phyloP scores from a whole-genome alignment of 306 rosid species.

The Canavalia gladiata region DNA sequence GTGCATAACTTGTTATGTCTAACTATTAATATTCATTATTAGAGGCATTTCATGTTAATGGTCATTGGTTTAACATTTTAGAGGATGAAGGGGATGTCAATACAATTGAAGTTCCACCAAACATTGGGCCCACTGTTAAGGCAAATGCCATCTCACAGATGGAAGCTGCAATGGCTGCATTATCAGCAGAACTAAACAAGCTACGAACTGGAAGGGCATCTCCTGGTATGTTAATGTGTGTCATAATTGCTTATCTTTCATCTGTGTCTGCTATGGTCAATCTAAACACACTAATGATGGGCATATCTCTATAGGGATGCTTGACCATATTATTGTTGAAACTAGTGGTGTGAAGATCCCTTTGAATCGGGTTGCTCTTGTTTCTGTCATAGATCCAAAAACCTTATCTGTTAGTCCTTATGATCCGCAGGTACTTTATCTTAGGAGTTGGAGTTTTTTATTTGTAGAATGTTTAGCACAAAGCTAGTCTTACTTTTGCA shows the following conservation, averaged over 20 bases:
- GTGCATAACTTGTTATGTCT: not conserved
- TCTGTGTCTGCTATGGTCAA: conserved; percentile 16
- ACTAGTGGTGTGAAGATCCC: conserved; percentile 84
- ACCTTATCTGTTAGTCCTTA: conserved; percentile 89
- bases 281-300: conserved; percentile 4
- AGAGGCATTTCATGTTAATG: not conserved
- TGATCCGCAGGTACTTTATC: conserved; percentile 72
- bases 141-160: conserved; percentile 77
- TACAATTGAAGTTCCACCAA: conserved; percentile 65
- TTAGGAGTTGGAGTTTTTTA: conserved; percentile 6
- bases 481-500: conserved; percentile 39
- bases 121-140: conserved; percentile 75
- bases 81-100: conserved; percentile 73
- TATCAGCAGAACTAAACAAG: conserved; percentile 77
- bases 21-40: not conserved
- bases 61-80: conserved; percentile 45
- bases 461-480: conserved; percentile 18
- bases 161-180: conserved; percentile 82
- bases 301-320: conserved; percentile 76
- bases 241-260: not conserved
- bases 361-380: conserved; percentile 82
- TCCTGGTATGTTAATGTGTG: conserved; percentile 63
- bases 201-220: conserved; percentile 95
- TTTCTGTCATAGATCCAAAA: conserved; percentile 84
- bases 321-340: conserved; percentile 94